Conservation (phyloP, 352 stramenopile species). For the Pythium guiyangense region DNA sequence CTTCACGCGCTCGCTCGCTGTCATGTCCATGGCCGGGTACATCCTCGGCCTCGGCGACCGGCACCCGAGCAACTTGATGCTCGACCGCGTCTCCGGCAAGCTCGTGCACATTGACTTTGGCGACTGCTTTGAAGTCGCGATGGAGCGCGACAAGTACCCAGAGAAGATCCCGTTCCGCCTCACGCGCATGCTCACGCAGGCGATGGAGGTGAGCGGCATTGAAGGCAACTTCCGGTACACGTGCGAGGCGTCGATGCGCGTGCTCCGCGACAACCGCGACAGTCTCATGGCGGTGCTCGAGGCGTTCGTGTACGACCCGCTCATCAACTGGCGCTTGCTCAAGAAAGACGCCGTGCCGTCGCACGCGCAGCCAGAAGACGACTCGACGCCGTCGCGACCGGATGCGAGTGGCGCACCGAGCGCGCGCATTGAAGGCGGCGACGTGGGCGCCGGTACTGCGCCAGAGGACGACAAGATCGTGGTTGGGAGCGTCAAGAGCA, state of each 20-base stretch:
- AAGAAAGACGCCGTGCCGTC: constrained; percentile 80
- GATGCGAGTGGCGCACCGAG: constrained; percentile 5
- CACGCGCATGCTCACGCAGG: constrained; percentile 97
- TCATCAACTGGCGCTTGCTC: constrained; percentile 98
- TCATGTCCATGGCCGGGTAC: constrained; percentile 99
- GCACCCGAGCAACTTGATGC: constrained; percentile 99
- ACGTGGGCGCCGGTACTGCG: not conserved
- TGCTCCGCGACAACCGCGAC: constrained; percentile 98
- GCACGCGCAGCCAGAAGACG: constrained; percentile 65
- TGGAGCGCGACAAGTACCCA: constrained; percentile 99
- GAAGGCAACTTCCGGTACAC: constrained; percentile 99
- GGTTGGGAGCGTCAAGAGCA: constrained; percentile 55
- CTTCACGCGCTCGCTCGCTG: constrained; percentile 97
- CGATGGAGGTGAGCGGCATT: constrained; percentile 99
- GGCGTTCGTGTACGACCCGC: constrained; percentile 99
- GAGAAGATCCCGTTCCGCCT: constrained; percentile 99
- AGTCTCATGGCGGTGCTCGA: constrained; percentile 99
- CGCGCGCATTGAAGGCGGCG: constrained; percentile 1
- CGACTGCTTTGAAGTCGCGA: constrained; percentile 99
- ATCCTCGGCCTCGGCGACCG: constrained; percentile 99
- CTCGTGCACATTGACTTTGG: constrained; percentile 99
- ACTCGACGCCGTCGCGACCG: not conserved
- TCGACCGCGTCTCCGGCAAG: constrained; percentile 98
- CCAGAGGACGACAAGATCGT: constrained; percentile 28
- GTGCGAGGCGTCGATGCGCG: constrained; percentile 97